Evolutionary conservation across 257 asterid genomes (phyloP).

Genomic region (Solanum neorickii): DNA sequence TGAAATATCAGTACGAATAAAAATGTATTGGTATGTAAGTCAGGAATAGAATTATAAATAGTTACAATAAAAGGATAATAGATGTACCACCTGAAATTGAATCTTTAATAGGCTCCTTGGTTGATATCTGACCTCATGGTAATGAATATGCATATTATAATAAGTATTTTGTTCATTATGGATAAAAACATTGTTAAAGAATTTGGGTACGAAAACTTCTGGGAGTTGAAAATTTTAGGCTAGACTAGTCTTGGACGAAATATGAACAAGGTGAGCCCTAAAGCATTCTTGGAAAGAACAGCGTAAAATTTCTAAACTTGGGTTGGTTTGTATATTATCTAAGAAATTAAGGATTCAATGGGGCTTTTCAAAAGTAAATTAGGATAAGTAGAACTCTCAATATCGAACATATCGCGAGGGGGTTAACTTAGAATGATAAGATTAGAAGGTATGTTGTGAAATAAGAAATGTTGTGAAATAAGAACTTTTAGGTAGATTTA

Average conservation of each 20-base stretch:
- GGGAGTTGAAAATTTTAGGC: not conserved
- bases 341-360: not conserved
- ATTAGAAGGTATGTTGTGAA: not conserved
- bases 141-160: not conserved
- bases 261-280: not conserved
- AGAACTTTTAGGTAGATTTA: not conserved
- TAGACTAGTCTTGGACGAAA: not conserved
- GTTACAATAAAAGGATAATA: too few relatives aligned
- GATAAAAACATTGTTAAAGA: not conserved
- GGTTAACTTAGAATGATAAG: not conserved
- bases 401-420: not conserved
- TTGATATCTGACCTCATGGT: not conserved
- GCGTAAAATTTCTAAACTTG: not conserved
- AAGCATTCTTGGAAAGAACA: not conserved
- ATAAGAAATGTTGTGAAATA: not conserved
- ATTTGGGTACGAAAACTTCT: not conserved
- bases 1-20: too few relatives aligned
- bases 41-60: too few relatives aligned
- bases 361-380: not conserved
- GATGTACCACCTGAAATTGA: not conserved
- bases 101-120: not conserved
- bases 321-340: not conserved
- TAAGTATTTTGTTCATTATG: not conserved
- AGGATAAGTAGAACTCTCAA: not conserved
- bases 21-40: not conserved